phyloP scores from a whole-genome alignment of 176 grass and related monocot species.

The Oryza coarctata region DNA sequence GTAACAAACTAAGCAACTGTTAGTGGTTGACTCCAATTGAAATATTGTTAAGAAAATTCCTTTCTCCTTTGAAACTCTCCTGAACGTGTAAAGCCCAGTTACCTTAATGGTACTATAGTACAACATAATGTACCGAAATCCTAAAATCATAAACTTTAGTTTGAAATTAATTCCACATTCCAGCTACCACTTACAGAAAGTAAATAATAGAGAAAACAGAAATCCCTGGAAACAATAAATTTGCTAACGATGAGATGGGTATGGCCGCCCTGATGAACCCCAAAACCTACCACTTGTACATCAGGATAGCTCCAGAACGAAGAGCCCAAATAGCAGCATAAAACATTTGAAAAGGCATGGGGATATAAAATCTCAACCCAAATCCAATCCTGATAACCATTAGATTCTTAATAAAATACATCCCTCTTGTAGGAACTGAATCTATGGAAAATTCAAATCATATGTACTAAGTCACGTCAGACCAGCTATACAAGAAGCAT shows the following conservation, averaged over 20 bases:
- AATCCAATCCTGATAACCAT: no score
- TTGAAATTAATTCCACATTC: not conserved
- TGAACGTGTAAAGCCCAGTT: not conserved
- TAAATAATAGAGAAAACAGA: not conserved
- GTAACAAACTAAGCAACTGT: not conserved
- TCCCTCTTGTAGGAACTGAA: not conserved
- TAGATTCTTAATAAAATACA: not conserved
- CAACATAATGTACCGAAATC: not conserved
- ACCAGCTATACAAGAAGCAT: no score
- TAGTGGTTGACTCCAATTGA: not conserved
- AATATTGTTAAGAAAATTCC: not conserved
- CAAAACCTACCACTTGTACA: not conserved
- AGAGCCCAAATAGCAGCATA: not conserved
- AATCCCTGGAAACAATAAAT: not conserved
- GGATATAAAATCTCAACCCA: not conserved
- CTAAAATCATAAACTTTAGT: constrained; percentile 1
- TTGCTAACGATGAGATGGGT: not conserved
- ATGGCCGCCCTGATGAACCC: not conserved
- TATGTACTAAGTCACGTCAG: not conserved
- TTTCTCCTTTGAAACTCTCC: not conserved
- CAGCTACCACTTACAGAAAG: no score
- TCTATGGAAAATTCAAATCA: not conserved
- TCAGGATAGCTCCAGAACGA: not conserved
- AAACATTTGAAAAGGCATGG: no score
- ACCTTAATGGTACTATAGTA: not conserved